A percentile compares a stretch with the other conserved stretches of the same genome.
Conservation (phyloP, 345 rosid species). For the Schrenkiella parvula region DNA sequence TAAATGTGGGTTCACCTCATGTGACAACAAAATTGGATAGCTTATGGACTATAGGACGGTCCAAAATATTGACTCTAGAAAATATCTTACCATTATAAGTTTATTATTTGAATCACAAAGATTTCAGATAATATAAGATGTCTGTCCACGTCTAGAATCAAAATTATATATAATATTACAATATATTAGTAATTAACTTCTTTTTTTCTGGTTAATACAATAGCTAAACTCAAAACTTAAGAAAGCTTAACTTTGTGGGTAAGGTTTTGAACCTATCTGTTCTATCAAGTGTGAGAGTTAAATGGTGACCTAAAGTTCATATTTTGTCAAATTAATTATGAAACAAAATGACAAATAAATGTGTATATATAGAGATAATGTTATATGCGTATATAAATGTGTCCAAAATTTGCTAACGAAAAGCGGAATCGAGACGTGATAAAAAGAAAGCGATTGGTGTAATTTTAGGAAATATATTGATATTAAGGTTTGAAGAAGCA, state of each 20-base stretch:
- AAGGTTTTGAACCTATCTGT: neutral
- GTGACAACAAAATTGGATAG: constrained; percentile 7
- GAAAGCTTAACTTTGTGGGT: neutral
- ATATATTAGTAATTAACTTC: neutral
- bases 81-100: neutral
- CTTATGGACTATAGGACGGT: neutral
- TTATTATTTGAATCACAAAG: neutral
- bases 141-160: neutral
- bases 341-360: neutral
- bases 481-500: neutral
- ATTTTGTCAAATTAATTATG: neutral
- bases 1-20: constrained; percentile 20
- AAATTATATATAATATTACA: neutral
- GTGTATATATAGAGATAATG: neutral
- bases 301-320: neutral
- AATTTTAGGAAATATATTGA: neutral
- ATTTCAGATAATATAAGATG: neutral
- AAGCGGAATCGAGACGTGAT: constrained; percentile 1
- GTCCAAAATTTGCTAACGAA: neutral
- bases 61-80: constrained; percentile 17
- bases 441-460: neutral
- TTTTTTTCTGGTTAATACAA: neutral
- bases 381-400: neutral
- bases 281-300: neutral
- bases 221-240: neutral